phyloP scores from a whole-genome alignment of 179 eudicot species.

The Pouteria campechiana region DNA sequence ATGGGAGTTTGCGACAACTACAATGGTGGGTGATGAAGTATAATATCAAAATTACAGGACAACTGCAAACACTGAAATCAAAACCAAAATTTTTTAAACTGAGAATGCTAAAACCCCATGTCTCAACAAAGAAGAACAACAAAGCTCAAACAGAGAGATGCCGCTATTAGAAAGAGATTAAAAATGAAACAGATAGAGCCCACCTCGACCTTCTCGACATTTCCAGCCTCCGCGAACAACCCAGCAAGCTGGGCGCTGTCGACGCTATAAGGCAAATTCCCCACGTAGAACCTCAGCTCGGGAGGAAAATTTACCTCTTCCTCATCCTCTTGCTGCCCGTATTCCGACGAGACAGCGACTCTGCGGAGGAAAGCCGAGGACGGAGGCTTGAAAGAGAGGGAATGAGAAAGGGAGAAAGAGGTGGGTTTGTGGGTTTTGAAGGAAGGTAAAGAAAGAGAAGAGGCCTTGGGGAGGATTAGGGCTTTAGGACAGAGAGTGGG shows the following conservation, averaged over 20 bases:
- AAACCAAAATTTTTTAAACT: too few relatives aligned
- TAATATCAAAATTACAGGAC: too few relatives aligned
- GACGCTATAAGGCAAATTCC: slow-evolving; percentile 68
- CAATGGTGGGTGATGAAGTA: too few relatives aligned
- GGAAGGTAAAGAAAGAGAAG: slow-evolving; percentile 5
- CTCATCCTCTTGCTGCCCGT: slow-evolving; percentile 21
- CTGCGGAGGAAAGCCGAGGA: slow-evolving; percentile 11
- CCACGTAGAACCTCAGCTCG: slow-evolving; percentile 72
- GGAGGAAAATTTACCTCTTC: slow-evolving; percentile 34
- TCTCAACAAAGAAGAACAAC: too few relatives aligned
- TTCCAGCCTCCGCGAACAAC: slow-evolving; percentile 61
- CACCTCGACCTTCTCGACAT: slow-evolving; percentile 96
- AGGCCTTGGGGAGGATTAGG: slow-evolving; percentile 3
- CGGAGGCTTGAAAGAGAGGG: slow-evolving; percentile 33
- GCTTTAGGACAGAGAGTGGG: slow-evolving; percentile 36
- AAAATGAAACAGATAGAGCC: slow-evolving; percentile 1
- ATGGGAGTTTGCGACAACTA: too few relatives aligned
- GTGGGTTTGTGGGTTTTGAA: slow-evolving; percentile 3
- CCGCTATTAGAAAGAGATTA: not conserved
- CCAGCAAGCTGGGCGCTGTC: slow-evolving; percentile 74
- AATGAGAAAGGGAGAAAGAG: slow-evolving; percentile 23
- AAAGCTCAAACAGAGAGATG: too few relatives aligned
- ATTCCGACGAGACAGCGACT: slow-evolving; percentile 49
- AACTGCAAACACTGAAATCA: too few relatives aligned
- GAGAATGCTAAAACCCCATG: too few relatives aligned